phyloP scores from a whole-genome alignment of 495 filamentous ascomycete genomes.

The Xeromyces bisporus region DNA sequence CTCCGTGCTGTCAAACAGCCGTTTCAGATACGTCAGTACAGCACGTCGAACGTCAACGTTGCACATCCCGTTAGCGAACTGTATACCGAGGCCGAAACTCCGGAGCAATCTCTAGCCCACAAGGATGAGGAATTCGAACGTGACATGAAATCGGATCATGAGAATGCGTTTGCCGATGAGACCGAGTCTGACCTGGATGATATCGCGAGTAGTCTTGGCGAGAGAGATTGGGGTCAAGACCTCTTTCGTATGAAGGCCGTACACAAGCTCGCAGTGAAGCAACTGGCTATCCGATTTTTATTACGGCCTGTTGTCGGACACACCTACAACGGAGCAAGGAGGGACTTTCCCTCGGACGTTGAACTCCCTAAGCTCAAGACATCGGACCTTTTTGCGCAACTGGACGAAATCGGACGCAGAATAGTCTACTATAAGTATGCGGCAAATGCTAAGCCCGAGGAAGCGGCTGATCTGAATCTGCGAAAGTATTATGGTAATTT shows the following conservation, averaged over 20 bases:
- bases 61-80: slow-evolving; percentile 3
- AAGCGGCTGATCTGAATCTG: neutral
- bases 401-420: slow-evolving; percentile 16
- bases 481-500: neutral
- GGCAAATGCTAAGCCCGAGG: neutral
- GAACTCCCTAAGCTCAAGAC: slow-evolving; percentile 15
- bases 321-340: slow-evolving; percentile 20
- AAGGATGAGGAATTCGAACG: neutral
- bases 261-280: slow-evolving; percentile 24
- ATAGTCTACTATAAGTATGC: slow-evolving; percentile 14
- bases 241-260: slow-evolving; percentile 22
- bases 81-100: slow-evolving; percentile 3
- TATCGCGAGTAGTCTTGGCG: slow-evolving; percentile 1
- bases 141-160: neutral
- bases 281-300: slow-evolving; percentile 26
- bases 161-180: slow-evolving; percentile 3
- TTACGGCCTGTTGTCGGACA: slow-evolving; percentile 26
- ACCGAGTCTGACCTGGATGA: slow-evolving; percentile 6
- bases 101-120: slow-evolving; percentile 2
- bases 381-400: slow-evolving; percentile 16
- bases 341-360: slow-evolving; percentile 16
- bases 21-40: slow-evolving; percentile 11
- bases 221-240: slow-evolving; percentile 2
- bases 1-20: slow-evolving; percentile 6
- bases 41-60: slow-evolving; percentile 5